Percentiles rank a stretch among this genome's conserved stretches.
These are phyloP conservation scores for Cichorium intybus DNA, from an alignment of 140 eudicot species.

Conservation along the genomic window DNA sequence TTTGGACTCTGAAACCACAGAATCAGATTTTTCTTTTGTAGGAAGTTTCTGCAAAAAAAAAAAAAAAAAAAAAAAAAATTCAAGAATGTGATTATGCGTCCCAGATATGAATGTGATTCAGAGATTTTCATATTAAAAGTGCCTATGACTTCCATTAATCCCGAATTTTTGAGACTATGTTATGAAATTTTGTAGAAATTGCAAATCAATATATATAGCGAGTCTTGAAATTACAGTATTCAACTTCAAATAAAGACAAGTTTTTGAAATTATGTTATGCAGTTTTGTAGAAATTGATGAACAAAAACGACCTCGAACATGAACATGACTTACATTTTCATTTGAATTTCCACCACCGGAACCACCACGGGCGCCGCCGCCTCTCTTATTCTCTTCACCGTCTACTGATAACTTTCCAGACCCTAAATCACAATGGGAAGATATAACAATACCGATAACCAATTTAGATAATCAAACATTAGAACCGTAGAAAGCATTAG, in stretches of 20 bases:
- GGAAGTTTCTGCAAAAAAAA: constrained; percentile 36
- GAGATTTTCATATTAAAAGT: neutral
- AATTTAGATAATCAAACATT: neutral
- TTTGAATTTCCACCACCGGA: neutral
- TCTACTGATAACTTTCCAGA: constrained; percentile 27
- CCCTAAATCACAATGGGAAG: constrained; percentile 20
- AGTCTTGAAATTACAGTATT: neutral
- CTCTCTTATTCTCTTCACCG: constrained; percentile 20
- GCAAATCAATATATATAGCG: neutral
- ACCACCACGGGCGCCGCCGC: constrained; percentile 17
- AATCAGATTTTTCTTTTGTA: constrained; percentile 28
- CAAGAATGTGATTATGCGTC: no score
- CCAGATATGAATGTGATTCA: no score
- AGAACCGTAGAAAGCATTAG: neutral
- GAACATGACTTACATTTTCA: constrained; percentile 36
- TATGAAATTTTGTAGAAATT: no score
- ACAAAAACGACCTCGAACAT: neutral
- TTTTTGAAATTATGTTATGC: neutral
- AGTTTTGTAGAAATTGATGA: neutral
- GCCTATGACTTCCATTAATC: neutral
- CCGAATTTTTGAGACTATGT: no score
- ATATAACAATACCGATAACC: no score
- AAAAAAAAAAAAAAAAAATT: neutral
- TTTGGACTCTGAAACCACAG: constrained; percentile 21
- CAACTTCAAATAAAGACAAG: neutral